Evolutionary conservation across 139 green algal species (phyloP), one percentile per base, ranked within the genome.

Genomic region (Chlamydomonas incerta): DNA sequence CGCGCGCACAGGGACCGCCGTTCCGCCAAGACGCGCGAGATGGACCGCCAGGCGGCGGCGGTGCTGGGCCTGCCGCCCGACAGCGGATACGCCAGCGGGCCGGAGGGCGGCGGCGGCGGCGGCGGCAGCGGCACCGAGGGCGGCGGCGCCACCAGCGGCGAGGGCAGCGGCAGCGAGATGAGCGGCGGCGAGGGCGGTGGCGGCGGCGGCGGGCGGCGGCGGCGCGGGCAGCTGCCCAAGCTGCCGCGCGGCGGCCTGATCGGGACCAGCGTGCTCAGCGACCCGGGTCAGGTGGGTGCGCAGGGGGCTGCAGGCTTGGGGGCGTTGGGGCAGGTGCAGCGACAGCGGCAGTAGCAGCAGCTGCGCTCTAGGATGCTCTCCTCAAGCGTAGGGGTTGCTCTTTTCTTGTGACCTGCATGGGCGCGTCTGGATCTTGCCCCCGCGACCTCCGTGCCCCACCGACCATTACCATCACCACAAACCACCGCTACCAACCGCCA

Each of bases 161-260:
- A 9, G 29, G 63, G n/a, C 63, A 29, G n/a, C 63, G 63, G 10
- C 13, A 35, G 18, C 23, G 77, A 74, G 63, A 66, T 24, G 10
- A 58, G 77, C 63, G 63, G 77, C 21, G 63, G 63, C 29, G 77
- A 65, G 34, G 3, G 37, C 5, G 65, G 63, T n/a, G n/a, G n/a
- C 63, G 77, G 62, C 76, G 76, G 76, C 37, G 76, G 62, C 35
- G 62, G 77, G 34, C 10, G 17, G 77, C 28, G 35, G 63, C 0
- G 9, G 75, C 33, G 33, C 6, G 17, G 77, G 23, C 18, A 18
- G 68, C 41, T 50, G 41, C 41, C 18, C 28, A 34, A 50, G 68
- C 63, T 83, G 63, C 77, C 77, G 8, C 77, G 62, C 10, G 77
- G 77, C 11, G 77, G 77, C 35, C 77, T 83, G 20, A 41, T 83